A percentile compares a stretch with the other conserved stretches of the same genome.
phyloP scores from a whole-genome alignment of 345 rosid genomes.

The Lenwebbia sp. region DNA sequence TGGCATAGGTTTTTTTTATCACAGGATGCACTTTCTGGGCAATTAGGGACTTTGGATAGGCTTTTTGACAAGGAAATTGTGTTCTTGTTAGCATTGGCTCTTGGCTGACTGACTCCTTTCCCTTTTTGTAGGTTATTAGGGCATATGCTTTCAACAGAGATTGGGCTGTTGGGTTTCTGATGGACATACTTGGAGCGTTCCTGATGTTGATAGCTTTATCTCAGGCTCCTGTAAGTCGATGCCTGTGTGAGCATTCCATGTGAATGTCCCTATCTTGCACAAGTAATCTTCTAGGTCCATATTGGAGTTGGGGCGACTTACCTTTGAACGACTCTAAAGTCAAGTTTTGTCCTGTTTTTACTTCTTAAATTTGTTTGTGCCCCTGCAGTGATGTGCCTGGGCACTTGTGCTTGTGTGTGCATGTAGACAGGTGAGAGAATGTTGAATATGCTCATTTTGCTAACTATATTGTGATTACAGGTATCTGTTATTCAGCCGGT shows the following conservation, averaged over 20 bases:
- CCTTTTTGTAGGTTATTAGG: slow-evolving; percentile 48
- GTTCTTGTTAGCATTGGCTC: neutral
- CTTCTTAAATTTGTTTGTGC: neutral
- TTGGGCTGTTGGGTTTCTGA: slow-evolving; percentile 76
- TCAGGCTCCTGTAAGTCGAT: slow-evolving; percentile 73
- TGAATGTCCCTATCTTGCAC: neutral
- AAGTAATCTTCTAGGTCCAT: neutral
- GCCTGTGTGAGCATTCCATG: neutral
- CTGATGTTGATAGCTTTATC: slow-evolving; percentile 90
- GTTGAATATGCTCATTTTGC: neutral
- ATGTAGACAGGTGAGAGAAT: neutral
- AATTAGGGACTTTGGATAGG: neutral
- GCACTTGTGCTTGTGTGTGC: neutral
- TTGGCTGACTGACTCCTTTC: neutral
- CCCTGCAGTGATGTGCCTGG: neutral
- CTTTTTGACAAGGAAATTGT: neutral
- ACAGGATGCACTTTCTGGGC: neutral
- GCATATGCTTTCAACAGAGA: slow-evolving; percentile 74
- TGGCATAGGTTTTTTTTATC: neutral
- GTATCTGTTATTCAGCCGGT: slow-evolving; percentile 97
- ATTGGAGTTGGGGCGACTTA: neutral
- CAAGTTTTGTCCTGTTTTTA: neutral
- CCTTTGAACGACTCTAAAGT: neutral
- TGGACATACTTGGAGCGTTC: slow-evolving; percentile 90
- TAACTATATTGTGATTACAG: slow-evolving; percentile 23